phyloP scores from a whole-genome alignment of 768 basidiomycete species.

The Tubosaeta sp. region DNA sequence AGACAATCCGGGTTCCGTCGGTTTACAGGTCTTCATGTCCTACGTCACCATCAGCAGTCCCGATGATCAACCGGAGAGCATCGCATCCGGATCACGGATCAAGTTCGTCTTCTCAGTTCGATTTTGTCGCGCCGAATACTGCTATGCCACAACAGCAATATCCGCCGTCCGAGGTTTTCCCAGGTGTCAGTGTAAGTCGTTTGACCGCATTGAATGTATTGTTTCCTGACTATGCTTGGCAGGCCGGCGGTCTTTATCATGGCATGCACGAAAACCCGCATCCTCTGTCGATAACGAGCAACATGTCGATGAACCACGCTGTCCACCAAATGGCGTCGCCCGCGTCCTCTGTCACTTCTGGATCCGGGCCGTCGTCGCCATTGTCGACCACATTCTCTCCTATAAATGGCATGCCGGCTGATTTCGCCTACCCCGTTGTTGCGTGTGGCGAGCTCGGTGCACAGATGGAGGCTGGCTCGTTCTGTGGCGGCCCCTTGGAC shows the following conservation, averaged over 20 bases:
- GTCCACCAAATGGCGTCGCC: constrained; percentile 48
- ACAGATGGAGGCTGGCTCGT: constrained; percentile 10
- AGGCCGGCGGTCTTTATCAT: constrained; percentile 50
- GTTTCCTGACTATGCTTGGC: constrained; percentile 3
- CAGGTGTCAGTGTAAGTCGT: constrained; percentile 39
- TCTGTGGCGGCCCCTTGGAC: constrained; percentile 22
- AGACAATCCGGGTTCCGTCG: constrained; percentile 66
- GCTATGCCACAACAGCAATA: constrained; percentile 42
- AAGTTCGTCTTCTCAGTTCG: constrained; percentile 44
- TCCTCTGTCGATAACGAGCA: constrained; percentile 41
- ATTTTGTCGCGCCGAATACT: constrained; percentile 48
- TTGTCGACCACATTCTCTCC: constrained; percentile 50
- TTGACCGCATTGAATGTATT: constrained; percentile 3
- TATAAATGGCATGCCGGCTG: constrained; percentile 11
- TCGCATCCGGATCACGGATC: constrained; percentile 48
- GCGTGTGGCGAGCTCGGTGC: constrained; percentile 13
- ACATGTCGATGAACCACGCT: constrained; percentile 37
- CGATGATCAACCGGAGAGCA: constrained; percentile 59
- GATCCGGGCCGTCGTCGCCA: constrained; percentile 50
- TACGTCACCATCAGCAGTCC: constrained; percentile 49
- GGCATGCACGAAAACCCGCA: constrained; percentile 44
- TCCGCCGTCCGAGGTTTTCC: constrained; percentile 23
- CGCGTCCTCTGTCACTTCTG: constrained; percentile 42
- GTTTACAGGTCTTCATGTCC: constrained; percentile 63
- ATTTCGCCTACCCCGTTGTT: constrained; percentile 21